Conservation (phyloP, 2,329 filamentous ascomycete species). For the Phoma sp. region DNA sequence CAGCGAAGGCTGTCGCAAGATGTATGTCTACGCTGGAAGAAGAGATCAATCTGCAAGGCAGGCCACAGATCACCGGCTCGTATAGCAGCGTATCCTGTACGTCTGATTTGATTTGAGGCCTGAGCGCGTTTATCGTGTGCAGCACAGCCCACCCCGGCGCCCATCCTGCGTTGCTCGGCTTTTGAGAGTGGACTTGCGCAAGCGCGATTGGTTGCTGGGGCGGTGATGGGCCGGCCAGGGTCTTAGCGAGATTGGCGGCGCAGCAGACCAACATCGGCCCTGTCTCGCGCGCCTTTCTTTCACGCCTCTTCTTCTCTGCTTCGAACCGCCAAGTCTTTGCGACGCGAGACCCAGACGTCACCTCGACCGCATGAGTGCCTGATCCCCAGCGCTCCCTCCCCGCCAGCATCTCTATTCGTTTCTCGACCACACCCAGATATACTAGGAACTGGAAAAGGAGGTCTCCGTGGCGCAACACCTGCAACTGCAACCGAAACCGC, state of each 20-base stretch:
- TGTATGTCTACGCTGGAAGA: neutral
- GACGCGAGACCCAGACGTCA: conserved; percentile 16
- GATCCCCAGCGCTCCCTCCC: conserved; percentile 5
- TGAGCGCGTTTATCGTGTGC: conserved; percentile 1
- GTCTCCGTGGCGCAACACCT: conserved; percentile 10
- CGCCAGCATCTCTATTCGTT: conserved; percentile 11
- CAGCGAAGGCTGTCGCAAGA: conserved; percentile 9
- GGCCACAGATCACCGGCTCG: neutral
- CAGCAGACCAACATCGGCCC: conserved; percentile 10
- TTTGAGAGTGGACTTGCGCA: conserved; percentile 13
- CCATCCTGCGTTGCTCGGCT: conserved; percentile 11
- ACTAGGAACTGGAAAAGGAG: conserved; percentile 30
- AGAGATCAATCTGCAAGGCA: neutral
- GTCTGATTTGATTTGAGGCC: neutral
- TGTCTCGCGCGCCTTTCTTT: conserved; percentile 22
- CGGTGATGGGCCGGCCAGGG: neutral
- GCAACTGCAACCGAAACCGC: conserved; percentile 34
- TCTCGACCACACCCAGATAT: neutral
- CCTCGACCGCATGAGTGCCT: conserved; percentile 19
- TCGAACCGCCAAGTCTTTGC: conserved; percentile 19
- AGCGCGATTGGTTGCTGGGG: conserved; percentile 5
- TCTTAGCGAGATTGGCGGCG: conserved; percentile 24
- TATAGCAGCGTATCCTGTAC: conserved; percentile 1
- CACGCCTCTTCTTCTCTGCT: conserved; percentile 20
- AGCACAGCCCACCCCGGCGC: neutral